Evolutionary conservation across 2,329 filamentous ascomycete genomes (phyloP), one percentile per base, ranked within the genome.

Genomic region (Pseudocercospora macadamiae): DNA sequence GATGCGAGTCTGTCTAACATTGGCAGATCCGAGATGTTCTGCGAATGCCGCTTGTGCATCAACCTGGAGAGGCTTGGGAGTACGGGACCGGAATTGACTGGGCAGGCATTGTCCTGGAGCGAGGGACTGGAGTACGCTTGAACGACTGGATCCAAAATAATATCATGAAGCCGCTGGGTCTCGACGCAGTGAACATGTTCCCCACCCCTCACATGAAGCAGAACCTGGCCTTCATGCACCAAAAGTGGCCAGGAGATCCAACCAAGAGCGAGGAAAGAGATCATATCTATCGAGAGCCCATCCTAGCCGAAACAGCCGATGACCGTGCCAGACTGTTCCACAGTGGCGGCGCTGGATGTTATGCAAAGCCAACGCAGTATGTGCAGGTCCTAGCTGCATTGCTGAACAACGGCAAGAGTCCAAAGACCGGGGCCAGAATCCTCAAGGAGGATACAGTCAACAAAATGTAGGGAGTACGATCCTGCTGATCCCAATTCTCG

Each of bases 351-450:
- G 86, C 79, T 2, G 87, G 87, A 2, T 75, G 83, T 48, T 89
- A 83, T 66, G 82, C 83, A 2, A 76, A 74, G 60, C 85, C 86
- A 0, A 77, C 78, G 7, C 86, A 89, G 45, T 89, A 87, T 65
- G 77, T 78, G 56, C 80, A 85, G 83, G 79, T 89, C 19, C 78
- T 90, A 2, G 79, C 84, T 0, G 78, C 81, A 0, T 74, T 91
- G 1, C 74, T 90, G 23, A 90, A 90, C 68, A 75, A 87, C 60
- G 88, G 88, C 45, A 82, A 76, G 0, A 85, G 81, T 30, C 83
- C 87, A 0, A 77, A 66, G 0, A 89, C 85, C 0, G 80, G 82
- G 1, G 70, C 71, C 0, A 76, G 77, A 52, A 80, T 90, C 28
- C 76, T 90, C 5, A 74, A 77, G 18, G 76, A 79, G 14, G 75